Base-by-base conservation (phyloP, 2,329 filamentous ascomycete genomes). In the Pseudohalonectria lignicola region DNA sequence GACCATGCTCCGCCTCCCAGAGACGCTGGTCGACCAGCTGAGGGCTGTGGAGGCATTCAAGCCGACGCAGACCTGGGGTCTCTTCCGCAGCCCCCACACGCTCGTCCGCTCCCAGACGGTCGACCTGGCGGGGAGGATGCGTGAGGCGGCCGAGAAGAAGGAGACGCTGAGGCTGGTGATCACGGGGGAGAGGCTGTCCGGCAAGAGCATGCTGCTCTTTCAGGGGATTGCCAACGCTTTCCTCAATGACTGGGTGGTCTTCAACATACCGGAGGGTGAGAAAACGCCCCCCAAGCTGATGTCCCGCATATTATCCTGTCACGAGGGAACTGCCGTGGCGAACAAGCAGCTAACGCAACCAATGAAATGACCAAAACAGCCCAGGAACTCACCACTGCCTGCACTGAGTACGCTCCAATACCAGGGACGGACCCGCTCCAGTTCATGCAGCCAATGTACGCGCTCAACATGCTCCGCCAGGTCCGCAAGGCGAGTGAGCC, bases 1-100 rank as follows among this genome's bases (percentile, higher is more conserved):
- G 26, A 71, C 71, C 43, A 73, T 96, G 21, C 63, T 86, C 37
- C 74, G 74, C 2, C 60, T 96, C 20, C 77, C 82, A 7, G 75
- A 78, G 31, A 61, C 64, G 2, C 64, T 86, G 36, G 72, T 95
- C 36, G 87, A 94, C 62, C 76, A 81, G 56, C 66, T 98, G 63
- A 74, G 87, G 50, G 74, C 79, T n/a, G 69, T 83, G 39, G 85
- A 94, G 54, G 87, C 86, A 4, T 98, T 98, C 69, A 94, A 94
- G 72, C 69, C 78, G 17, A 84, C 78, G 18, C 92, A 96, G 69
- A 79, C 75, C 46, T 98, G 92, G 88, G 74, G 71, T 42, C 64
- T 94, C 51, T 98, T 96, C 62, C 69, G 85, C 49, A 73, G 78
- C 47, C 92, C 92, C 19, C 83, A 84, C 40, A 75, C 82, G 39